phyloP scores from a whole-genome alignment of 176 grass and related monocot species.

The Avena eriantha region DNA sequence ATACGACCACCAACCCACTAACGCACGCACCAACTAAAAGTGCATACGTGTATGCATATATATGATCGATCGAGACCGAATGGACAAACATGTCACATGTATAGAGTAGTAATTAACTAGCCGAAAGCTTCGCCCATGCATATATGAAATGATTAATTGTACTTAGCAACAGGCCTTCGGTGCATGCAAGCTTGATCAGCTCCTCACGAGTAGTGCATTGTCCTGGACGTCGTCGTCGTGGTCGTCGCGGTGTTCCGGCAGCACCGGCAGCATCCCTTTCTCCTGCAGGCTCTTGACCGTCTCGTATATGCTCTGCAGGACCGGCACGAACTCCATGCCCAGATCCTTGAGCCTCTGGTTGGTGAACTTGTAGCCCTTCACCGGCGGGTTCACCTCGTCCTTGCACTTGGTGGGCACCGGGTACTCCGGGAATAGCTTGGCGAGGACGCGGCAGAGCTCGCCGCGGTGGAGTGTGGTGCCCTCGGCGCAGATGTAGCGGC shows the following conservation, averaged over 20 bases:
- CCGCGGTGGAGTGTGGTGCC: constrained; percentile 79
- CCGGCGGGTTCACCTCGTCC: constrained; percentile 64
- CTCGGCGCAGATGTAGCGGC: constrained; percentile 89
- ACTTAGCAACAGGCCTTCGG: neutral
- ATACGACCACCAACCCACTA: constrained; percentile 4
- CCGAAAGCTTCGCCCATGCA: neutral
- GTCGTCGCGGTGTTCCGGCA: neutral
- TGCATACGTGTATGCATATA: neutral
- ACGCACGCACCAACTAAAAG: constrained; percentile 27
- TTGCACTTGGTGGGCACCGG: constrained; percentile 79
- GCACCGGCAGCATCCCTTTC: constrained; percentile 52
- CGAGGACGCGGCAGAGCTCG: constrained; percentile 70
- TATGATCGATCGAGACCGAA: neutral
- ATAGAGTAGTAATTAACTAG: neutral
- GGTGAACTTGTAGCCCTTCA: constrained; percentile 66
- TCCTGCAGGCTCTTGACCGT: constrained; percentile 60
- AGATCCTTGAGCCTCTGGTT: constrained; percentile 79
- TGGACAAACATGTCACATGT: neutral
- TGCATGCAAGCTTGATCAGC: neutral
- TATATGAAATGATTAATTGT: neutral
- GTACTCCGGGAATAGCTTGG: constrained; percentile 83
- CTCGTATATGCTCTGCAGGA: constrained; percentile 54
- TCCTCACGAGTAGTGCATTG: neutral
- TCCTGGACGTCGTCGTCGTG: neutral
- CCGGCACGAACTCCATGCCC: constrained; percentile 65